Base-by-base conservation (phyloP, 495 filamentous ascomycete species). In the Penicillium pulvis region DNA sequence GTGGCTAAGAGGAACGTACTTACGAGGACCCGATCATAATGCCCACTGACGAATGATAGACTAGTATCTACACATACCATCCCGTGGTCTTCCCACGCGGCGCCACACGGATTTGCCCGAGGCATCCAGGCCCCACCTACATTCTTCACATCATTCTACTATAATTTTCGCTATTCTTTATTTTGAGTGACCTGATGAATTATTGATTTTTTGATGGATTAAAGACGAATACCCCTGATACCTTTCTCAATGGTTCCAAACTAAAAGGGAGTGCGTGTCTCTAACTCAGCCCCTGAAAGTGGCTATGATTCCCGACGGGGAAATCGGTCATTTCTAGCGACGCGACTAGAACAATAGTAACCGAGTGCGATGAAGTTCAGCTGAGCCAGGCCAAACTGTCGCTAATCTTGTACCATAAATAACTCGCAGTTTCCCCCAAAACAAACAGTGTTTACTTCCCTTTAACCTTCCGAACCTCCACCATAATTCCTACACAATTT, bases 241-340 rank as follows among this genome's bases (percentile, higher is more conserved):
- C 33, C 2, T 14, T 12, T 9, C 10, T 12, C 10, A 36, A 4
- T 12, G 0, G 14, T 12, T 10, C 33, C 10, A 14, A 36, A 36
- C 10, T 9, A 36, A 36, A 36, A 12, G 14, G 14, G 39, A n/a
- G 39, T 6, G 16, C 39, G 39, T 16, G 16, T 41, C 1, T 17
- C 14, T 8, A 36, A 36, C 33, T 41, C 39, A 41, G 16, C 4
- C 39, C 39, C 39, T n/a, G 5, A 44, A 53, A 53, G 19, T 43
- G 56, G 48, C 49, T 53, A 36, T 33, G 26, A 42, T 47, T 58
- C 42, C 56, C 56, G 56, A 58, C 35, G 19, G 35, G 43, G 23
- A 56, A 47, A 47, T 23, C 17, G 44, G 54, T 39, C 17, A 56
- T 56, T 56, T 41, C 30, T 48, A 56, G 54, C 54, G 54, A 41